phyloP scores from a whole-genome alignment of 192 early-diverging fungal genomes.

The Coemansia sp. region DNA sequence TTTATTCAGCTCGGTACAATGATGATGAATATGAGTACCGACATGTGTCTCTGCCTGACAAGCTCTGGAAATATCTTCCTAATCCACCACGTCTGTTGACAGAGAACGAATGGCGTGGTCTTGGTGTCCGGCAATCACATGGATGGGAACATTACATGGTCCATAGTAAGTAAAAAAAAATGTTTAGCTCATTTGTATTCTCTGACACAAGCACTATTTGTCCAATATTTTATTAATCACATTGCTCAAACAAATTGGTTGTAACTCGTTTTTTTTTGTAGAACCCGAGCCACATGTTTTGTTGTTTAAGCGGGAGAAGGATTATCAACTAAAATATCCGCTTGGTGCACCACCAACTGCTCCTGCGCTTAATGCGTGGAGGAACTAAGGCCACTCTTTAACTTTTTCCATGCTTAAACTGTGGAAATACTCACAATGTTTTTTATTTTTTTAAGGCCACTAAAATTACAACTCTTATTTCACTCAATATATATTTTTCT shows the following conservation, averaged over 20 bases:
- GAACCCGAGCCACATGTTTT: constrained; percentile 52
- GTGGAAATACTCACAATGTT: neutral
- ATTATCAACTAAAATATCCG: constrained; percentile 21
- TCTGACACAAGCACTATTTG: neutral
- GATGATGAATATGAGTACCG: constrained; percentile 50
- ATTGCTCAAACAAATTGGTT: neutral
- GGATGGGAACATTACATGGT: constrained; percentile 55
- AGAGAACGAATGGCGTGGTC: constrained; percentile 38
- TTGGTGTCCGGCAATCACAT: constrained; percentile 50
- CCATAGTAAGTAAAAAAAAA: constrained; percentile 19
- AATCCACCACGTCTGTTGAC: constrained; percentile 34
- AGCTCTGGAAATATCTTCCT: constrained; percentile 47
- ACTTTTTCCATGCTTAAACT: neutral
- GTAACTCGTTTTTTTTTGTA: constrained; percentile 5
- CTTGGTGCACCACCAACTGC: constrained; percentile 6
- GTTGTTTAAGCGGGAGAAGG: constrained; percentile 48
- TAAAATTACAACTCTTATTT: too few relatives aligned
- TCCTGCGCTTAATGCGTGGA: neutral
- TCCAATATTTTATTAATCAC: neutral
- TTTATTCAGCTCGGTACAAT: constrained; percentile 50
- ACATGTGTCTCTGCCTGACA: constrained; percentile 48
- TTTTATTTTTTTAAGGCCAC: neutral
- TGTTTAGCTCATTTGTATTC: neutral
- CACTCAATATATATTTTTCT: too few relatives aligned
- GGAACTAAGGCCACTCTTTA: constrained; percentile 1